These are phyloP conservation scores for Geotrichum aggregatum DNA, from an alignment of 1,139 yeast genomes.

Conservation along the genomic window DNA sequence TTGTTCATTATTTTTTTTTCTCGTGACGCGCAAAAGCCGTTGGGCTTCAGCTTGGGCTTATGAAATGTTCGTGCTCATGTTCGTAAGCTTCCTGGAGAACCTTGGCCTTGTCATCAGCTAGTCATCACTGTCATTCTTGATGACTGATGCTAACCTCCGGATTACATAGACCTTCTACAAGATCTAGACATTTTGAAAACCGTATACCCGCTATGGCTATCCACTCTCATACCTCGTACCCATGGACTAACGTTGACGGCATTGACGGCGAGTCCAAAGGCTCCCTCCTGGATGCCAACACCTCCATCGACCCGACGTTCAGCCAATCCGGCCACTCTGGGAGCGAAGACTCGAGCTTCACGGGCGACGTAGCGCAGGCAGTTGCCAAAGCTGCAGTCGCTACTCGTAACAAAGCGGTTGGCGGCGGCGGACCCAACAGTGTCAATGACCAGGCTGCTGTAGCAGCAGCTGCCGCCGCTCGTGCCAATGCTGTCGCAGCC, in stretches of 20 bases:
- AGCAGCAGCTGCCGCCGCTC: not conserved
- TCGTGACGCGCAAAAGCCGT: not conserved
- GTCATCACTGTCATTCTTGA: not conserved
- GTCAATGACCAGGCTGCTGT: not conserved
- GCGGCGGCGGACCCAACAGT: not conserved
- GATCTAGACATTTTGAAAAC: no score
- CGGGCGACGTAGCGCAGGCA: conserved; percentile 20
- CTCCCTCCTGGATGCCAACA: conserved; percentile 11
- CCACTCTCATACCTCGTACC: conserved; percentile 11
- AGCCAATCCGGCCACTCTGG: conserved; percentile 4
- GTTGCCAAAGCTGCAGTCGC: conserved; percentile 19
- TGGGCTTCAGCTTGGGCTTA: not conserved
- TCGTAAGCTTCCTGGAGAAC: no score
- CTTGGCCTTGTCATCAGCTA: conserved; percentile 8
- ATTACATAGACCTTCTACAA: no score
- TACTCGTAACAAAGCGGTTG: not conserved
- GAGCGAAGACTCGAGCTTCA: conserved; percentile 14
- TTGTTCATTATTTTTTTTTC: not conserved
- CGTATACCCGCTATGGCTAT: not conserved
- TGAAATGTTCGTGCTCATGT: no score
- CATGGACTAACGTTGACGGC: conserved; percentile 17
- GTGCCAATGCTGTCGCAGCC: not conserved
- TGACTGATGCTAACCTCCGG: not conserved
- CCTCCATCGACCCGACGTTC: conserved; percentile 20
- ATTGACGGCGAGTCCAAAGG: conserved; percentile 15